Evolutionary conservation across 805 yeast genomes (phyloP).

Genomic region (Tetrapisispora taiwanensis): DNA sequence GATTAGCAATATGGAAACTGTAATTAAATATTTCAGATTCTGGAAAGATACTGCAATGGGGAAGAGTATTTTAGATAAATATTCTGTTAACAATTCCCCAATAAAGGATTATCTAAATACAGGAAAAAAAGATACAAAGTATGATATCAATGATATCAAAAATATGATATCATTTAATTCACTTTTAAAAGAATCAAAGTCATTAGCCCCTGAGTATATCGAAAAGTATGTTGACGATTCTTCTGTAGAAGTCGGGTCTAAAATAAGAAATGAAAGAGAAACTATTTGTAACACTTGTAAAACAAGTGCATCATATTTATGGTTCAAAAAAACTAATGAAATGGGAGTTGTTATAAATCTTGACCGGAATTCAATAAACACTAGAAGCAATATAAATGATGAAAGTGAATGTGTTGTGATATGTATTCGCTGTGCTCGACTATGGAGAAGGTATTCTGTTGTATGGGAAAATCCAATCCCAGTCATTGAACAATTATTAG

Average conservation of each 20-base stretch:
- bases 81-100: slow-evolving; percentile 34
- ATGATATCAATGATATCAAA: not conserved
- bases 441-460: slow-evolving; percentile 87
- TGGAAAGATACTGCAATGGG: slow-evolving; percentile 87
- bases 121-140: not conserved
- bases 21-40: slow-evolving; percentile 76
- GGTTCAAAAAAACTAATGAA: slow-evolving; percentile 21
- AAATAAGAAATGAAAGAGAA: slow-evolving; percentile 28
- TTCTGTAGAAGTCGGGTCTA: slow-evolving; percentile 52
- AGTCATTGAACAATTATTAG: slow-evolving; percentile 39
- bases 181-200: not conserved
- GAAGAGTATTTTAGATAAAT: slow-evolving; percentile 64
- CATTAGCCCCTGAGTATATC: slow-evolving; percentile 10
- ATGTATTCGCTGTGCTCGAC: slow-evolving; percentile 76
- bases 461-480: slow-evolving; percentile 75
- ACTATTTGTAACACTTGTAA: slow-evolving; percentile 67
- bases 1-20: slow-evolving; percentile 60
- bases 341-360: not conserved
- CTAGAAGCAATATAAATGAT: not conserved
- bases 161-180: not conserved
- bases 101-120: not conserved
- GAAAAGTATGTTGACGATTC: slow-evolving; percentile 36
- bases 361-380: not conserved
- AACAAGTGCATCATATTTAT: slow-evolving; percentile 27
- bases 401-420: slow-evolving; percentile 42